These are phyloP conservation scores for Sphaerulina vaccinii DNA, from an alignment of 2,329 filamentous ascomycete species.

Conservation along the genomic window DNA sequence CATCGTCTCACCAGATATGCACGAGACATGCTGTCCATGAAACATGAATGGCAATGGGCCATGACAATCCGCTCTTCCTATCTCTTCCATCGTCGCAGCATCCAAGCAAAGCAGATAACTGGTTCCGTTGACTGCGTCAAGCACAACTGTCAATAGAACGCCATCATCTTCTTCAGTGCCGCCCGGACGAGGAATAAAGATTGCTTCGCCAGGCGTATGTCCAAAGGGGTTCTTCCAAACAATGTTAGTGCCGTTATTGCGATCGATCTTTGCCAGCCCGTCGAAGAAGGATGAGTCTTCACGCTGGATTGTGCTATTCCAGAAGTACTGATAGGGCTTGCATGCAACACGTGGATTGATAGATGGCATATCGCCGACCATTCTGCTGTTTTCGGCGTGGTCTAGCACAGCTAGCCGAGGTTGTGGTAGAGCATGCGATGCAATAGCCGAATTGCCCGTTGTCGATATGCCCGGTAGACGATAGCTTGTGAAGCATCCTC, in stretches of 20 bases:
- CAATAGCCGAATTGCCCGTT: neutral
- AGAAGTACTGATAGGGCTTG: no score
- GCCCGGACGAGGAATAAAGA: conserved; percentile 58
- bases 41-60: conserved; percentile 61
- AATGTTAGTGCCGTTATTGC: conserved; percentile 52
- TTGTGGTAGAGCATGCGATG: no score
- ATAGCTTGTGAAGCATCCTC: conserved; percentile 15
- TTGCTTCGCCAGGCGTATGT: conserved; percentile 67
- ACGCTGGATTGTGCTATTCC: no score
- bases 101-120: conserved; percentile 67
- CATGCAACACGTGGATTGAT: no score
- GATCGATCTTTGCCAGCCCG: conserved; percentile 66
- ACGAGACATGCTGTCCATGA: no score
- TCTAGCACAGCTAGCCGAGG: conserved; percentile 1
- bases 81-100: conserved; percentile 61
- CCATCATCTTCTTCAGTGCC: conserved; percentile 61
- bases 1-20: no score
- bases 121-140: conserved; percentile 57
- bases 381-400: conserved; percentile 38
- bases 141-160: conserved; percentile 60
- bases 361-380: no score
- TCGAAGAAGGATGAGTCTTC: conserved; percentile 61
- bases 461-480: conserved; percentile 10
- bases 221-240: conserved; percentile 56
- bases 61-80: conserved; percentile 63